Percentiles rank a stretch among this genome's conserved stretches.
Evolutionary conservation across 495 filamentous ascomycete genomes (phyloP).

Genomic region (Diplogelasinospora grovesii): DNA sequence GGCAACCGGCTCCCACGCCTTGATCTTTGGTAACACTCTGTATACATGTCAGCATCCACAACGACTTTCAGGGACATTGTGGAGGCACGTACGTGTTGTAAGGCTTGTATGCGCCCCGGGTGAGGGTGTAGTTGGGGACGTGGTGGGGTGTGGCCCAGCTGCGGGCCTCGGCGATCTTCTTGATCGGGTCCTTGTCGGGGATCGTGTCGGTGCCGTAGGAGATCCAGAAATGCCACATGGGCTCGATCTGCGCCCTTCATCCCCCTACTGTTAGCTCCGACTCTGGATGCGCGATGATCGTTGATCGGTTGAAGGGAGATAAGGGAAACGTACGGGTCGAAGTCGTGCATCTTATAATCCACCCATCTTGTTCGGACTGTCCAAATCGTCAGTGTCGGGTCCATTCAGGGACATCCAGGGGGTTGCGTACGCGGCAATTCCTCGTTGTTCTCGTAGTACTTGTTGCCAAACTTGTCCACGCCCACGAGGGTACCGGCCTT

Average conservation of each 20-base stretch:
- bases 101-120: conserved; percentile 75
- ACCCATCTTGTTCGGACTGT: conserved; percentile 96
- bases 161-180: conserved; percentile 59
- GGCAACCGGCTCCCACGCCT: conserved; percentile 33
- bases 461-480: conserved; percentile 88
- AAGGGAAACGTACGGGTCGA: conserved; percentile 59
- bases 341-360: conserved; percentile 86
- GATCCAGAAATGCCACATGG: conserved; percentile 98
- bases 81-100: conserved; percentile 78
- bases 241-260: conserved; percentile 86
- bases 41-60: neutral
- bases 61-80: neutral
- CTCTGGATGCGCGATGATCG: too few relatives aligned
- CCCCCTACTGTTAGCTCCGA: neutral
- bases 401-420: neutral
- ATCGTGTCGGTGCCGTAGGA: conserved; percentile 87
- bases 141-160: conserved; percentile 69
- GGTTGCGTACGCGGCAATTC: conserved; percentile 76
- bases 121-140: conserved; percentile 64
- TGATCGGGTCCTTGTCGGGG: conserved; percentile 65
- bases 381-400: conserved; percentile 1
- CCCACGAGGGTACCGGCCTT: conserved; percentile 88
- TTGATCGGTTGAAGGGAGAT: neutral
- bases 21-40: conserved; percentile 35
- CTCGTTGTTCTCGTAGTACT: conserved; percentile 92